These are phyloP conservation scores for Beauveria australis DNA, from an alignment of 2,329 filamentous ascomycete genomes.

Conservation along the genomic window DNA sequence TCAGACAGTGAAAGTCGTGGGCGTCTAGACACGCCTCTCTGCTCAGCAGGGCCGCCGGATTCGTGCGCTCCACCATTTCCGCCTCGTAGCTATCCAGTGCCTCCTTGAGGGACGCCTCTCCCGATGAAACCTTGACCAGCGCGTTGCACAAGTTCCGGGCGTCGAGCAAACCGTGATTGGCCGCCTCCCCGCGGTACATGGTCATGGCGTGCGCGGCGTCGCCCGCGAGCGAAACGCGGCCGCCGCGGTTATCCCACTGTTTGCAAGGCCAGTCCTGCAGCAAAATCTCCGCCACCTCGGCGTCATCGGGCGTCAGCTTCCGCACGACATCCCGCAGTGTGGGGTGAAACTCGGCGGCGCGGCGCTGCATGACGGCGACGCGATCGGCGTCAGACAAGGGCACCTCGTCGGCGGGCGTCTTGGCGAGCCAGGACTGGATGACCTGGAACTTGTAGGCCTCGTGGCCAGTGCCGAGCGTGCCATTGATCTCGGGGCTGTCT, in stretches of 20 bases:
- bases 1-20: conserved; percentile 22
- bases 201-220: conserved; percentile 53
- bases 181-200: conserved; percentile 38
- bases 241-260: conserved; percentile 33
- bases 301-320: conserved; percentile 32
- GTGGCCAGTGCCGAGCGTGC: conserved; percentile 21
- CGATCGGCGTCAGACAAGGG: conserved; percentile 23
- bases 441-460: conserved; percentile 35
- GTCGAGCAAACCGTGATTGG: conserved; percentile 33
- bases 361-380: conserved; percentile 32
- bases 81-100: conserved; percentile 23
- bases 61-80: conserved; percentile 22
- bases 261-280: conserved; percentile 29
- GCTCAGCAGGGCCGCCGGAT: conserved; percentile 22
- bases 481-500: conserved; percentile 30
- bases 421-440: conserved; percentile 37
- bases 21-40: conserved; percentile 26
- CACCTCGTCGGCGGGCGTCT: conserved; percentile 24
- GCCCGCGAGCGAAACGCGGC: conserved; percentile 39
- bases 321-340: conserved; percentile 34
- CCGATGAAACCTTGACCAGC: conserved; percentile 15
- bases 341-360: conserved; percentile 24
- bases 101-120: conserved; percentile 6
- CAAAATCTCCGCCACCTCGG: conserved; percentile 27
- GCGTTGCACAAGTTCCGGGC: conserved; percentile 22